These are phyloP conservation scores for Cystofilobasidium capitatum DNA, from an alignment of 768 basidiomycete genomes.

Conservation along the genomic window DNA sequence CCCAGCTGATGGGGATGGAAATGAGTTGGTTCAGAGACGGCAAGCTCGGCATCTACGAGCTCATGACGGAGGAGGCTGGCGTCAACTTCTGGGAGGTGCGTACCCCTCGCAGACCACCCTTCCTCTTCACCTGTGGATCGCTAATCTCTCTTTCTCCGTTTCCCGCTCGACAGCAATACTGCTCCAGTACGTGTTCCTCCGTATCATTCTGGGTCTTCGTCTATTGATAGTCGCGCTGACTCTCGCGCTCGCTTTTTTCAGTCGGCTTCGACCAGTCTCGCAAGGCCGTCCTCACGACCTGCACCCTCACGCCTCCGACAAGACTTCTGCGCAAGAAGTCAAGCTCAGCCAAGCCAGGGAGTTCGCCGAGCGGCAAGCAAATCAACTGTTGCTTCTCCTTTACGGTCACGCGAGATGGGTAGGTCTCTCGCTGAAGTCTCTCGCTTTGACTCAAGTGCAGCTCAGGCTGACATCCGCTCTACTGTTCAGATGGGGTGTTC, in stretches of 20 bases:
- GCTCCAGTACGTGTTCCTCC: conserved; percentile 1
- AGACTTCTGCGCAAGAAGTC: conserved; percentile 6
- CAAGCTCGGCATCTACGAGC: conserved; percentile 87
- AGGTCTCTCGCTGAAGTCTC: not conserved
- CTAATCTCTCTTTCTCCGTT: not conserved
- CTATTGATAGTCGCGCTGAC: not conserved
- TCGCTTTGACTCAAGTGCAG: no score
- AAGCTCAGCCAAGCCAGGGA: not conserved
- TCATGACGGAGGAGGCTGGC: conserved; percentile 86
- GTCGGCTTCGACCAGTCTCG: conserved; percentile 25
- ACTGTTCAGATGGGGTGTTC: conserved; percentile 1
- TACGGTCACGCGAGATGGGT: conserved; percentile 14
- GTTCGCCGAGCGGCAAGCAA: not conserved
- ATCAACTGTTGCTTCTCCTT: conserved; percentile 24
- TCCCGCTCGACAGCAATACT: conserved; percentile 13
- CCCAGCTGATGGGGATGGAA: conserved; percentile 61
- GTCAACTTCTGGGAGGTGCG: conserved; percentile 27
- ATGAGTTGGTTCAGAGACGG: conserved; percentile 85
- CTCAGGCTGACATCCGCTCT: no score
- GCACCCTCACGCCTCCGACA: conserved; percentile 14
- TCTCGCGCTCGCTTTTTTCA: not conserved
- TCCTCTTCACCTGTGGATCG: not conserved
- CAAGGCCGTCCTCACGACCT: conserved; percentile 26
- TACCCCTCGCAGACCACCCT: not conserved
- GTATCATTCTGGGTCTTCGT: not conserved